These are phyloP conservation scores for Lentinula boryana DNA, from an alignment of 768 basidiomycete species.

Conservation along the genomic window DNA sequence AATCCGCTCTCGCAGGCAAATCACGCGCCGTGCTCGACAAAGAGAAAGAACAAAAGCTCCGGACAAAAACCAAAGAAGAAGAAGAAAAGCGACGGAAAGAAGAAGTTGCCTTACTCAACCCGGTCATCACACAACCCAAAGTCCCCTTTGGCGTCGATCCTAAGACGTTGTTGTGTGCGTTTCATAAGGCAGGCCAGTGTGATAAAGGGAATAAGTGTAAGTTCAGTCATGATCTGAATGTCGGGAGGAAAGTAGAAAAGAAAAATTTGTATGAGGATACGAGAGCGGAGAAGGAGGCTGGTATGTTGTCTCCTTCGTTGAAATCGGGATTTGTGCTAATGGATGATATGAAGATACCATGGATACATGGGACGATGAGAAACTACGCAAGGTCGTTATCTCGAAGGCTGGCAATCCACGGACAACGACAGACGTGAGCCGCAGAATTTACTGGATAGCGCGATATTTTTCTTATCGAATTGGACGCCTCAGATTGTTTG, in stretches of 20 bases:
- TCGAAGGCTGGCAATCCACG: slow-evolving; percentile 87
- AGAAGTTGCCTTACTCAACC: slow-evolving; percentile 77
- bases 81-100: slow-evolving; percentile 83
- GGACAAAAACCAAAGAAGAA: slow-evolving; percentile 69
- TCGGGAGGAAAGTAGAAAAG: slow-evolving; percentile 91
- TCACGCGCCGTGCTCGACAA: slow-evolving; percentile 75
- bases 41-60: slow-evolving; percentile 76
- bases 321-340: not conserved
- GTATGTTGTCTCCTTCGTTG: slow-evolving; percentile 32
- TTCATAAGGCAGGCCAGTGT: slow-evolving; percentile 88
- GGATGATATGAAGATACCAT: slow-evolving; percentile 61
- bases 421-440: slow-evolving; percentile 81
- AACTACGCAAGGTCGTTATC: slow-evolving; percentile 80
- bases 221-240: slow-evolving; percentile 90
- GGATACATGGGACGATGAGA: slow-evolving; percentile 97
- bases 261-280: slow-evolving; percentile 89
- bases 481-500: slow-evolving; percentile 74
- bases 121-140: slow-evolving; percentile 59
- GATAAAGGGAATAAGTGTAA: slow-evolving; percentile 96
- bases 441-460: slow-evolving; percentile 5
- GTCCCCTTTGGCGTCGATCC: slow-evolving; percentile 96
- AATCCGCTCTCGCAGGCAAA: slow-evolving; percentile 70
- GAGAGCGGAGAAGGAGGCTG: slow-evolving; percentile 72
- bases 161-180: slow-evolving; percentile 89
- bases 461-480: not conserved